A percentile compares a stretch with the other conserved stretches of the same genome.
Conservation (phyloP, 768 basidiomycete genomes). For the Porphyrellus cyaneotinctus region DNA sequence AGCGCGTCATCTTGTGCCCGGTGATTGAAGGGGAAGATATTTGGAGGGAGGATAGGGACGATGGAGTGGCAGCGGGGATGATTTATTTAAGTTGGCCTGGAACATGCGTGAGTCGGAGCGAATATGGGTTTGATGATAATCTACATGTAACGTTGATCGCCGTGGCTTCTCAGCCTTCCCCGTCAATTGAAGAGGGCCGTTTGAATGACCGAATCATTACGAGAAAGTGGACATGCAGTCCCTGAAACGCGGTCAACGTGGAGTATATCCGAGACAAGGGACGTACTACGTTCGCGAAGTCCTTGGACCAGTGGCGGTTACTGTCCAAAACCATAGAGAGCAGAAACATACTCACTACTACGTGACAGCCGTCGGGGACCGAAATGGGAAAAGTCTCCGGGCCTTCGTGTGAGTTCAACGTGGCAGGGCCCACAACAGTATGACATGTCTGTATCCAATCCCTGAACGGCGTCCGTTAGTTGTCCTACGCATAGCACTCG, state of each 20-base stretch:
- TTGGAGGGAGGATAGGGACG: conserved; percentile 4
- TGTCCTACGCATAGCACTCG: conserved; percentile 6
- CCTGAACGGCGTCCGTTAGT: not conserved
- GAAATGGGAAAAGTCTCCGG: conserved; percentile 6
- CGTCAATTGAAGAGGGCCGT: conserved; percentile 29
- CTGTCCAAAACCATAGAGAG: conserved; percentile 1
- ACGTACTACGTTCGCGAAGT: conserved; percentile 10
- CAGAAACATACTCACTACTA: not conserved
- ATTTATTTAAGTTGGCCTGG: conserved; percentile 26
- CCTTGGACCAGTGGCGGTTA: not conserved
- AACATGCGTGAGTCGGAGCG: conserved; percentile 28
- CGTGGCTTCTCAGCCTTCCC: conserved; percentile 31
- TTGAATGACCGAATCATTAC: conserved; percentile 33
- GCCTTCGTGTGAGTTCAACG: not conserved
- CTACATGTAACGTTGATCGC: conserved; percentile 35
- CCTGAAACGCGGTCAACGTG: conserved; percentile 27
- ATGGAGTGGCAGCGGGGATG: conserved; percentile 12
- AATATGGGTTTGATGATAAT: conserved; percentile 35
- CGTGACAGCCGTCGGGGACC: not conserved
- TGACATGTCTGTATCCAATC: not conserved
- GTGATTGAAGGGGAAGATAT: not conserved
- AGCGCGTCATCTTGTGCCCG: not conserved
- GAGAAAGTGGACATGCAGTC: conserved; percentile 28
- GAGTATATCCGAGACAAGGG: conserved; percentile 7
- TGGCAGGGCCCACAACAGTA: not conserved